Percentiles rank a stretch among this genome's conserved stretches.
These are phyloP conservation scores for Beta corolliflora DNA, from an alignment of 179 eudicot genomes.

Conservation along the genomic window DNA sequence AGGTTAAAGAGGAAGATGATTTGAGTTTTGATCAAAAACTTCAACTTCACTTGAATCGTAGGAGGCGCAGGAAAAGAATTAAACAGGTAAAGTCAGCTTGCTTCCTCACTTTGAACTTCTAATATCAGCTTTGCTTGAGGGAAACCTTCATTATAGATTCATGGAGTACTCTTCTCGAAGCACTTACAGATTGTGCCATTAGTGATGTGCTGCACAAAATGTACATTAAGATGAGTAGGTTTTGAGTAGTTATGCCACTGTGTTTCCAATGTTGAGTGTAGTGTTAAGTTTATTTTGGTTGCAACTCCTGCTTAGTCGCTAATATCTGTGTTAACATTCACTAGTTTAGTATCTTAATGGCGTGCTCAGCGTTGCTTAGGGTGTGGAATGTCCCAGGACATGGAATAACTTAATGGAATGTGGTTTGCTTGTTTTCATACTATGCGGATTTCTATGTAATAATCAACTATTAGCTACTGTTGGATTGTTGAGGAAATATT, in stretches of 20 bases:
- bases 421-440: neutral
- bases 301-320: neutral
- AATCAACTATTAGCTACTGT: neutral
- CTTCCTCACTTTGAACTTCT: conserved; percentile 21
- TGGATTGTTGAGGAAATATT: neutral
- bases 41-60: conserved; percentile 54
- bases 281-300: neutral
- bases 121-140: neutral
- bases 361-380: neutral
- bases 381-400: neutral
- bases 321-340: neutral
- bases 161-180: neutral
- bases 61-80: conserved; percentile 57
- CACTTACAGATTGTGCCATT: neutral
- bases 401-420: neutral
- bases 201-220: neutral
- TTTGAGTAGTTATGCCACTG: neutral
- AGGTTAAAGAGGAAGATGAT: conserved; percentile 70
- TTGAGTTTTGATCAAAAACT: conserved; percentile 6
- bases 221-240: neutral
- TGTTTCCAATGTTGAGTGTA: neutral
- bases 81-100: conserved; percentile 50
- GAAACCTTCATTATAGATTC: neutral
- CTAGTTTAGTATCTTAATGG: neutral
- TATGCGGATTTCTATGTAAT: neutral